Percentiles rank a stretch among this genome's conserved stretches.
Conservation (phyloP, 2,329 filamentous ascomycete species). For the Tolypocladium amazonense region DNA sequence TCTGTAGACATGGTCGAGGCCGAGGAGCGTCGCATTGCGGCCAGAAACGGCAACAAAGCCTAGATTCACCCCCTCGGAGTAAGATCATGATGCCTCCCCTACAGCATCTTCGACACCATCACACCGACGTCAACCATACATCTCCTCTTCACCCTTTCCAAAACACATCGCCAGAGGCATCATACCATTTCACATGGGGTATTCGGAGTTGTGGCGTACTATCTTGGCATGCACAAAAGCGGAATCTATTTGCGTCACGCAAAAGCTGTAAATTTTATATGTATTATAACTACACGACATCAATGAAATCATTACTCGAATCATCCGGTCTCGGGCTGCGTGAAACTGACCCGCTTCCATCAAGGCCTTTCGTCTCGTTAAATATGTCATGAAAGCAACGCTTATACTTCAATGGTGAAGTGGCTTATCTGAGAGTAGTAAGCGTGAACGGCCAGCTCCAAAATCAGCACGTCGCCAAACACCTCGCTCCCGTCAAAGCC, state of each 20-base stretch:
- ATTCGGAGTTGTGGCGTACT: background rate
- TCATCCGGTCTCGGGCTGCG: background rate
- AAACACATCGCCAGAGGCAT: background rate
- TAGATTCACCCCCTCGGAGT: background rate
- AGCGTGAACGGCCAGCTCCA: conserved; percentile 59
- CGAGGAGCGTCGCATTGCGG: conserved; percentile 53
- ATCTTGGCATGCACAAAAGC: background rate
- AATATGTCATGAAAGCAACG: background rate
- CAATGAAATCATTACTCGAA: background rate
- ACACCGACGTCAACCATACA: background rate
- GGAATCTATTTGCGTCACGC: background rate
- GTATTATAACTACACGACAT: background rate
- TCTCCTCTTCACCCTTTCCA: background rate
- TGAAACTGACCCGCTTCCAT: background rate
- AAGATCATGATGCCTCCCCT: background rate
- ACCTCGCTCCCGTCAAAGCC: conserved; percentile 60
- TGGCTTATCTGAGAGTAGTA: conserved; percentile 68
- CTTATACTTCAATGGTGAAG: conserved; percentile 56
- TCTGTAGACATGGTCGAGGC: conserved; percentile 67
- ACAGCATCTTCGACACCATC: background rate
- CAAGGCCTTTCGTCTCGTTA: background rate
- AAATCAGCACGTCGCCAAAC: conserved; percentile 55
- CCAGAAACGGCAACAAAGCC: conserved; percentile 22
- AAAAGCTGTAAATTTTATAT: background rate
- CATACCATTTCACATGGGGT: background rate